Evolutionary conservation across 176 grass and related monocot genomes (phyloP).

Genomic region (Thinopyrum elongatum): DNA sequence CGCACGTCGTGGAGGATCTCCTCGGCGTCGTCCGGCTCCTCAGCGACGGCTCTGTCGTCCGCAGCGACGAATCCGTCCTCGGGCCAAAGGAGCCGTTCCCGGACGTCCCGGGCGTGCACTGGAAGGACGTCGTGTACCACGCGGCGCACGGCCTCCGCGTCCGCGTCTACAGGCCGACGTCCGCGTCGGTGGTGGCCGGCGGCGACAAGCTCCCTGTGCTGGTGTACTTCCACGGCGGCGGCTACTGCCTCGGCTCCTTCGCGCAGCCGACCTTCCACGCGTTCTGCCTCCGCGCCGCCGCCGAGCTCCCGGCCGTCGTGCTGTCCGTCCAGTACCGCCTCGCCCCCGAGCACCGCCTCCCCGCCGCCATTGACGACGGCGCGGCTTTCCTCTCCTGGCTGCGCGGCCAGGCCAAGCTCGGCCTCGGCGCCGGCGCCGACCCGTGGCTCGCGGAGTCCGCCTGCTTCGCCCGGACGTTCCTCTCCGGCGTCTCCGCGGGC

Average conservation of each 20-base stretch:
- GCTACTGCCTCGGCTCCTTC: slow-evolving; percentile 12
- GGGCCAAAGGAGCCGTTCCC: background rate
- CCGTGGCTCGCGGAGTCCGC: slow-evolving; percentile 38
- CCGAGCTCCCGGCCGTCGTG: too few species aligned
- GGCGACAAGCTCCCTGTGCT: slow-evolving; percentile 6
- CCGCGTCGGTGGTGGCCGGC: too few species aligned
- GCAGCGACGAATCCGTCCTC: background rate
- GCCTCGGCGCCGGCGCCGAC: background rate
- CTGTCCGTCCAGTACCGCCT: too few species aligned
- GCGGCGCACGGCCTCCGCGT: slow-evolving; percentile 10
- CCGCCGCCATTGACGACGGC: slow-evolving; percentile 54
- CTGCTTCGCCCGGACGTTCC: slow-evolving; percentile 30
- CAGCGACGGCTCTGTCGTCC: slow-evolving; percentile 38
- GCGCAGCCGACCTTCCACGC: background rate
- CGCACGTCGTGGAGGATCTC: slow-evolving; percentile 35
- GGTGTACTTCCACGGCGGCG: slow-evolving; percentile 36
- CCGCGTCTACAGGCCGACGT: slow-evolving; percentile 7
- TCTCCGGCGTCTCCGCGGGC: slow-evolving; percentile 54
- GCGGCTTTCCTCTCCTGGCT: slow-evolving; percentile 38
- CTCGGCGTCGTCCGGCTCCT: slow-evolving; percentile 11
- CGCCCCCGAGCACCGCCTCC: slow-evolving; percentile 60
- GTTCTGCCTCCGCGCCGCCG: too few species aligned
- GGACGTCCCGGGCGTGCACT: slow-evolving; percentile 19
- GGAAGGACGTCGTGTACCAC: slow-evolving; percentile 41
- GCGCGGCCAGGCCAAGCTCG: background rate